phyloP scores from a whole-genome alignment of 2,329 filamentous ascomycete genomes.

The Sclerotinia spermophila region DNA sequence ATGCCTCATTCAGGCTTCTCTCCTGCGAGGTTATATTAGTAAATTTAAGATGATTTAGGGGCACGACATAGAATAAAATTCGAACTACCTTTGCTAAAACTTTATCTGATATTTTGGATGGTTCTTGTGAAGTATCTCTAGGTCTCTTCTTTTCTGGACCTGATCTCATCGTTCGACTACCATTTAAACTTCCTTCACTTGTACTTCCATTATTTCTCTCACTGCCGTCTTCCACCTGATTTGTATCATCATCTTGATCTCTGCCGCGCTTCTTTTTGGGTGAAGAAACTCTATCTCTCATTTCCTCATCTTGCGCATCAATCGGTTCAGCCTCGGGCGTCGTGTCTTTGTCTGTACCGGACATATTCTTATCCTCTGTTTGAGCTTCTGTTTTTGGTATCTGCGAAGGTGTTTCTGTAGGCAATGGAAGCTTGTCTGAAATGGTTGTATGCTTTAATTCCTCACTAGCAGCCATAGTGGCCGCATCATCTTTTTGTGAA shows the following conservation, averaged over 20 bases:
- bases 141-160: constrained; percentile 65
- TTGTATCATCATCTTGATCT: constrained; percentile 45
- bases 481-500: constrained; percentile 50
- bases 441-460: constrained; percentile 63
- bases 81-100: constrained; percentile 26
- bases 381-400: constrained; percentile 31
- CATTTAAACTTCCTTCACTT: constrained; percentile 41
- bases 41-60: neutral
- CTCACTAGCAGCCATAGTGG: constrained; percentile 59
- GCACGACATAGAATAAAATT: neutral
- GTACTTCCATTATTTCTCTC: constrained; percentile 40
- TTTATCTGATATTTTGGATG: constrained; percentile 30
- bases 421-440: constrained; percentile 45
- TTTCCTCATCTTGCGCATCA: constrained; percentile 40
- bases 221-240: constrained; percentile 37
- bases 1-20: constrained; percentile 11
- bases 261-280: constrained; percentile 61
- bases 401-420: constrained; percentile 53
- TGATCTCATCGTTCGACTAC: constrained; percentile 40
- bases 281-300: constrained; percentile 52
- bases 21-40: constrained; percentile 20
- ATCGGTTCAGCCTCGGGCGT: constrained; percentile 39
- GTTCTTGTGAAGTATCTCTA: constrained; percentile 44
- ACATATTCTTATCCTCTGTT: constrained; percentile 34
- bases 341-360: constrained; percentile 26